Percentiles rank a stretch among this genome's conserved stretches.
These are phyloP conservation scores for Aspergillus uvarum DNA, from an alignment of 2,329 filamentous ascomycete species.

Conservation along the genomic window DNA sequence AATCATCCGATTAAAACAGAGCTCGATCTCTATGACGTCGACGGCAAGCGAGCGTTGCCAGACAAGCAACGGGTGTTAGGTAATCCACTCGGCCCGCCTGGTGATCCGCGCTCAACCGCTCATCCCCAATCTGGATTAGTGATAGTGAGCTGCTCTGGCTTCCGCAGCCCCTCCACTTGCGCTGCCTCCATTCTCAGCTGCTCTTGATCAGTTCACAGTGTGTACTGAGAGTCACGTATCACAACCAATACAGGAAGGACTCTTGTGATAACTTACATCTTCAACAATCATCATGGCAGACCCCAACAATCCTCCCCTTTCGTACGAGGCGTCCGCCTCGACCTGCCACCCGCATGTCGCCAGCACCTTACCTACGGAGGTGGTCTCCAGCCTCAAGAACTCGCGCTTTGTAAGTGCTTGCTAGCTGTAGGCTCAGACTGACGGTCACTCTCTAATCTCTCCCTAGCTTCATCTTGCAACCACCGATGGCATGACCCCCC, in stretches of 20 bases:
- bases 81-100: conserved; percentile 7
- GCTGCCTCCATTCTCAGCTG: conserved; percentile 1
- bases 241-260: background rate
- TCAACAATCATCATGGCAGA: conserved; percentile 40
- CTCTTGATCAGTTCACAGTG: background rate
- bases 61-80: background rate
- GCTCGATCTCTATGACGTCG: conserved; percentile 10
- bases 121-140: conserved; percentile 6
- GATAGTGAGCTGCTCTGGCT: background rate
- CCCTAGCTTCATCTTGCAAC: conserved; percentile 89
- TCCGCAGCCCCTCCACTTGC: background rate
- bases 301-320: conserved; percentile 64
- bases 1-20: background rate
- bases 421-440: conserved; percentile 11
- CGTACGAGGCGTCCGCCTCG: conserved; percentile 72
- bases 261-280: background rate
- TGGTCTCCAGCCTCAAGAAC: conserved; percentile 88
- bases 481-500: conserved; percentile 76
- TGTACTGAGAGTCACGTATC: too few relatives aligned
- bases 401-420: conserved; percentile 75
- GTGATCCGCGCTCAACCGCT: conserved; percentile 10
- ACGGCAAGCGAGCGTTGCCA: background rate
- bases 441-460: conserved; percentile 9
- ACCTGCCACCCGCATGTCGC: conserved; percentile 70
- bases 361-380: conserved; percentile 73